Percentiles rank a stretch among this genome's conserved stretches.
phyloP scores from a whole-genome alignment of 345 rosid species.

The Luvunga scandens region DNA sequence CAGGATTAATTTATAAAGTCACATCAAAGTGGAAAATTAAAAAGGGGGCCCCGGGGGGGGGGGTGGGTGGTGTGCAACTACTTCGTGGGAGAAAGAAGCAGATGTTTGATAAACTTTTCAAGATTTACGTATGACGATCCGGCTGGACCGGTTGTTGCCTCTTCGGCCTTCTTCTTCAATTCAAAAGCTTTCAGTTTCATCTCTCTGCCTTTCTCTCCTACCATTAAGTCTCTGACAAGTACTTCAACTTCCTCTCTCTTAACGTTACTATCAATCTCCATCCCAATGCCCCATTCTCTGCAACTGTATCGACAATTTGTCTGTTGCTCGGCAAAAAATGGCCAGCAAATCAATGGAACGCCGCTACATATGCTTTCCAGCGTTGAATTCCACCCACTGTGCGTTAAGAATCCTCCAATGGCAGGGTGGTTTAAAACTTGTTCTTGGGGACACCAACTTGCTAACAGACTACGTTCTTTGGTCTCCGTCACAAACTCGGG shows the following conservation, averaged over 20 bases:
- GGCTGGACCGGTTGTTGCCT: conserved; percentile 12
- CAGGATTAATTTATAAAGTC: neutral
- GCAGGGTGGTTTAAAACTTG: conserved; percentile 49
- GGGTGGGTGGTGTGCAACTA: no score
- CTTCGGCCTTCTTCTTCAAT: conserved; percentile 39
- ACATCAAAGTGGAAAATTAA: neutral
- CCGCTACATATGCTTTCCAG: conserved; percentile 45
- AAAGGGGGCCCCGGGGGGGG: no score
- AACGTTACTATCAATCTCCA: conserved; percentile 54
- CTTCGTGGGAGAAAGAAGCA: conserved; percentile 20
- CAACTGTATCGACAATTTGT: conserved; percentile 48
- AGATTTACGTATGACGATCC: conserved; percentile 42
- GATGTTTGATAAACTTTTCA: conserved; percentile 25
- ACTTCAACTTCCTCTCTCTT: conserved; percentile 48
- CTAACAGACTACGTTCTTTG: conserved; percentile 32
- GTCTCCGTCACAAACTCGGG: conserved; percentile 36
- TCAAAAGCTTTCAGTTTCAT: conserved; percentile 47
- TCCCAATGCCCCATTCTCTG: conserved; percentile 58
- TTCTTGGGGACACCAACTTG: conserved; percentile 62
- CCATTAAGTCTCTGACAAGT: conserved; percentile 51
- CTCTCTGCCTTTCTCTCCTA: conserved; percentile 46
- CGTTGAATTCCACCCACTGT: conserved; percentile 66
- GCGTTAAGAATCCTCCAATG: conserved; percentile 56
- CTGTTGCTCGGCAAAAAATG: conserved; percentile 66
- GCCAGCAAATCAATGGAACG: conserved; percentile 62